Evolutionary conservation across 441 rosid genomes (phyloP), one percentile per base, ranked within the genome.

Genomic region (Cnidoscolus chayamansa): DNA sequence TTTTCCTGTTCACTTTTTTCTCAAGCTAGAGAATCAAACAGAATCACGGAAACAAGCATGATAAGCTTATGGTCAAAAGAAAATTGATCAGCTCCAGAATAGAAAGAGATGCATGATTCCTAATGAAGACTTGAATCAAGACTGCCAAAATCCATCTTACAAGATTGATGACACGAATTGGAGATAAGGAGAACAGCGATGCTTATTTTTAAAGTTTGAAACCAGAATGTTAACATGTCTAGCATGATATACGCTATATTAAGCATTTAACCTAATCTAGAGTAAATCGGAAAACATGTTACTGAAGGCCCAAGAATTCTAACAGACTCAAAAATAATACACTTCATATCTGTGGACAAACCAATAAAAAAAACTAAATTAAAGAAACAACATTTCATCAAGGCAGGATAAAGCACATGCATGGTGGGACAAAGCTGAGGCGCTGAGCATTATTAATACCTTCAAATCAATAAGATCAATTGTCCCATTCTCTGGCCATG

Each of bases 401-500:
- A 32, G 56, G 71, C 37, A 49, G 31, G 65, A 55, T 32, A 20
- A 63, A 50, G 32, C n/a, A 55, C 16, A 59, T 56, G 55, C 32
- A 56, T 62, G 61, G 71, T 4, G 48, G 56, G 30, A 35, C 32
- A 20, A 66, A 54, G 69, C 73, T 59, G 51, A 53, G 50, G 25
- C 25, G 25, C 25, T 25, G 25, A 25, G 25, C 25, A 25, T 25
- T 25, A 25, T 45, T 63, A 40, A 61, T 85, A 95, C 99, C 97
- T 89, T 93, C 69, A 95, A 86, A 85, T 95, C 90, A 76, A 87
- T 79, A 47, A 96, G 84, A 76, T 91, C 92, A 70, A 96, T 85
- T 30, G 84, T 84, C 68, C 99, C 99, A 54, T 77, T 83, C 72
- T 91, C 93, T 31, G 99, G 99, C 99, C 99, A 96, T 1, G 87